Base-by-base conservation (phyloP, 140 eudicot genomes). In the Ambrosia hybrid region DNA sequence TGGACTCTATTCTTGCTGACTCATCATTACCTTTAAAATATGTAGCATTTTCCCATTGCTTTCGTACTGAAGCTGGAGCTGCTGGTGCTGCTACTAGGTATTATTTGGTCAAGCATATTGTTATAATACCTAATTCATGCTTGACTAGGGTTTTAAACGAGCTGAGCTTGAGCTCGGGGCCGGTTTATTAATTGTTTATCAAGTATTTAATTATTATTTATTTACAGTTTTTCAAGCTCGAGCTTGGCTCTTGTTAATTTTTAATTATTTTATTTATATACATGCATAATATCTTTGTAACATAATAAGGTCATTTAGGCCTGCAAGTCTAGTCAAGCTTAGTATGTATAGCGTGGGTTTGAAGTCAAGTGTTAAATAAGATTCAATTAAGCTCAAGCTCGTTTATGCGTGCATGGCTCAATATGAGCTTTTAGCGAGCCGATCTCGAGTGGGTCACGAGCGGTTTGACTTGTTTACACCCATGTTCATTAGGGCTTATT, bases 11-110 rank as follows among this genome's bases (percentile, higher is more conserved):
- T 74, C 85, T 93, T 73, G 36, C 93, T 1, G 94, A 87, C 51
- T 85, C 97, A 11, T 76, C 85, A 4, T 84, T 93, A 72, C 98
- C 98, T 64, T 60, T 90, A 62, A 90, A 90, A 68, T 93, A 93
- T 69, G 98, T 83, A 10, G 98, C 98, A 13, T 84, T 85, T 82
- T 93, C 98, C 45, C 98, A 93, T 81, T 93, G 97, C 81, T 93
- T 93, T 53, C 93, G 98, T 41, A 93, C 98, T 0, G 98, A 93
- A 78, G 98, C 98, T 79, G 98, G 98, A 67, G 97, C 97, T 65
- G 97, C 96, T 39, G 98, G 98, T 38, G 71, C 94, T 63, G 94
- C 98, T 46, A 85, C 97, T 34, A 90, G 97, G 98, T 93, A 80
- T 41, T 51, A 60, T 9, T 67, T 30, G 16, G 16, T 10, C 16